Evolutionary conservation across 805 yeast genomes (phyloP).

Genomic region (Candida schatavii): DNA sequence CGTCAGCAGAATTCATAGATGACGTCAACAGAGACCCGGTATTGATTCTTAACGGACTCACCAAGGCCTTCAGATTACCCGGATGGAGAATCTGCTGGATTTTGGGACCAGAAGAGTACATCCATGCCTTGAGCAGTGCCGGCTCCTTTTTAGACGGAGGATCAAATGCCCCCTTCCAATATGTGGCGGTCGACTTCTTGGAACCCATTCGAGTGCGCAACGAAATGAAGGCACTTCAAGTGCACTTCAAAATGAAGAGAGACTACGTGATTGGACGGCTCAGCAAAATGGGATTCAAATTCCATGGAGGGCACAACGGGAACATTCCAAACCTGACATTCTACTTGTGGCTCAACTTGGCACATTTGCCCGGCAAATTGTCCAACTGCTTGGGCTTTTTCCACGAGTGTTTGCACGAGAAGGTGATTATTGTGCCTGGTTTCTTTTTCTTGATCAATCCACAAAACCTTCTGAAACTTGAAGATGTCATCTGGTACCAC

Average conservation of each 20-base stretch:
- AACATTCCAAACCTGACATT: conserved; percentile 57
- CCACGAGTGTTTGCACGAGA: conserved; percentile 60
- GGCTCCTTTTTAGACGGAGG: conserved; percentile 64
- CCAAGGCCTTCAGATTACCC: conserved; percentile 60
- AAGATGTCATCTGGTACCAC: conserved; percentile 58
- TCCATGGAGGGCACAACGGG: conserved; percentile 24
- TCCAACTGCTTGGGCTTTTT: conserved; percentile 59
- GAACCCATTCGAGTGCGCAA: conserved; percentile 47
- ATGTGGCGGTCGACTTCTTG: conserved; percentile 54
- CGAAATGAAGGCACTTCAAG: conserved; percentile 58
- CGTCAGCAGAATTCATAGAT: conserved; percentile 49
- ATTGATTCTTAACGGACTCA: conserved; percentile 56
- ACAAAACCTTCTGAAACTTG: conserved; percentile 42
- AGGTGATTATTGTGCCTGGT: conserved; percentile 61
- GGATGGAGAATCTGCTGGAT: conserved; percentile 68
- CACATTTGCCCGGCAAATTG: conserved; percentile 54
- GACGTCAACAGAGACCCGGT: conserved; percentile 61
- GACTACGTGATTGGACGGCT: conserved; percentile 52
- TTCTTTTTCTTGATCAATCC: conserved; percentile 62
- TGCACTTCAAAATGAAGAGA: conserved; percentile 54
- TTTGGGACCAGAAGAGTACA: conserved; percentile 59
- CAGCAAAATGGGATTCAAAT: conserved; percentile 51
- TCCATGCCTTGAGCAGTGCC: conserved; percentile 52
- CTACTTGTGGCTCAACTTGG: conserved; percentile 56
- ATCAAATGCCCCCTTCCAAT: conserved; percentile 58